Conservation (phyloP, 1,284 basidiomycete species). For the Heterobasidion annosum region DNA sequence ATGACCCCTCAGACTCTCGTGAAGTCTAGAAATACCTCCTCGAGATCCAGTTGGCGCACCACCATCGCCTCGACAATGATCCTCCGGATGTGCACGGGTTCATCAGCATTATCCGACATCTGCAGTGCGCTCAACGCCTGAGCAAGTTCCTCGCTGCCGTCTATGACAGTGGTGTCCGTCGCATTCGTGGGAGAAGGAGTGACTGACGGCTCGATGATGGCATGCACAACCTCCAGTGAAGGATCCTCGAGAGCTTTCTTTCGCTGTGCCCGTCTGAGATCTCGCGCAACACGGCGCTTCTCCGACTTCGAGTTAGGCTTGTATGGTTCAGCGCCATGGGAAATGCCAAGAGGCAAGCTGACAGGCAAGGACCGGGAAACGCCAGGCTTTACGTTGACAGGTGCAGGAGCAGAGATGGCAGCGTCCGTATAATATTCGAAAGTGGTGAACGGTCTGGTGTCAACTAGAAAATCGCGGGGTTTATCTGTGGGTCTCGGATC, state of each 20-base stretch:
- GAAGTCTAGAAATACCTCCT: slow-evolving; percentile 69
- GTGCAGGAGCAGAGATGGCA: neutral
- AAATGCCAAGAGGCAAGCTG: slow-evolving; percentile 14
- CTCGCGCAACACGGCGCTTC: slow-evolving; percentile 37
- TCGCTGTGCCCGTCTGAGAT: slow-evolving; percentile 35
- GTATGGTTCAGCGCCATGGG: slow-evolving; percentile 10
- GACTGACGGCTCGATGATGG: neutral
- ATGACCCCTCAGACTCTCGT: slow-evolving; percentile 1
- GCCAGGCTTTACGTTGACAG: neutral
- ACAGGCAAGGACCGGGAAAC: neutral
- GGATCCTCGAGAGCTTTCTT: slow-evolving; percentile 16
- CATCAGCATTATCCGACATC: slow-evolving; percentile 1
- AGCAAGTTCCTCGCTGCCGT: neutral
- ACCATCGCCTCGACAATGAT: slow-evolving; percentile 75
- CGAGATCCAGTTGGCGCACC: slow-evolving; percentile 61
- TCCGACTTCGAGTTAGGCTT: slow-evolving; percentile 20
- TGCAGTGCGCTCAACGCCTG: slow-evolving; percentile 3
- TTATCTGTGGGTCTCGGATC: slow-evolving; percentile 6
- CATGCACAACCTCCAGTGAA: neutral
- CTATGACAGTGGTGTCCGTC: neutral
- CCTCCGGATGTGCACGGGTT: slow-evolving; percentile 22
- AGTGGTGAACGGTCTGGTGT: neutral
- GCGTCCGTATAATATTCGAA: neutral
- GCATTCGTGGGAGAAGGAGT: neutral
- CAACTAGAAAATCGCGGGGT: neutral